Conservation (phyloP, 768 basidiomycete species). For the Tephrocybe sp. region DNA sequence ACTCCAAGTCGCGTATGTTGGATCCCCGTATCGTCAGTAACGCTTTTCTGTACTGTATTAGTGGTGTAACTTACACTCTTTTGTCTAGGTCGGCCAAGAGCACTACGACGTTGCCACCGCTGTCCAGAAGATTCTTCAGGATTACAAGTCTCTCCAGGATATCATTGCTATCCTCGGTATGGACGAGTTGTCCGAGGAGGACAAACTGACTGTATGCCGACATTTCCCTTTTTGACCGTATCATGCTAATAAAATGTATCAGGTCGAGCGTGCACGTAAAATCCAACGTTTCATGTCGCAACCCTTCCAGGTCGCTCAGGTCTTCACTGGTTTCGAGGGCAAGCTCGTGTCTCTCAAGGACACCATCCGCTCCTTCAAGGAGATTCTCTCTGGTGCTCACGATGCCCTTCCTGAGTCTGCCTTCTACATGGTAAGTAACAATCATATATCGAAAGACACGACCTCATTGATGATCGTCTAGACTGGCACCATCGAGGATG, state of each 20-base stretch:
- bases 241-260: slow-evolving; percentile 1
- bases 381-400: slow-evolving; percentile 89
- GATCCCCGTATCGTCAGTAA: slow-evolving; percentile 93
- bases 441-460: slow-evolving; percentile 1
- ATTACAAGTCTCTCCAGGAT: slow-evolving; percentile 97
- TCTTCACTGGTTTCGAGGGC: slow-evolving; percentile 99
- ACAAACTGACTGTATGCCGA: slow-evolving; percentile 88
- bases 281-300: slow-evolving; percentile 99
- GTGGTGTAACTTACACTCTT: too few species aligned
- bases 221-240: neutral
- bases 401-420: slow-evolving; percentile 93
- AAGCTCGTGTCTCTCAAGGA: slow-evolving; percentile 96
- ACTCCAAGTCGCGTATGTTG: slow-evolving; percentile 99
- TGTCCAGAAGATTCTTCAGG: slow-evolving; percentile 96
- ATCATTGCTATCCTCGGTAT: slow-evolving; percentile 99
- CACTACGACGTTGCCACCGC: slow-evolving; percentile 97
- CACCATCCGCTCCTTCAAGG: slow-evolving; percentile 95
- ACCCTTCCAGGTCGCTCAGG: slow-evolving; percentile 99
- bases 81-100: slow-evolving; percentile 70
- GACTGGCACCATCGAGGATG: slow-evolving; percentile 95
- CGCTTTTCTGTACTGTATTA: neutral
- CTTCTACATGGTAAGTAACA: slow-evolving; percentile 83
- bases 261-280: slow-evolving; percentile 98
- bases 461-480: slow-evolving; percentile 20
- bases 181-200: slow-evolving; percentile 99